Conservation (phyloP, 2,329 filamentous ascomycete species). For the Coniochaeta ligniaria region DNA sequence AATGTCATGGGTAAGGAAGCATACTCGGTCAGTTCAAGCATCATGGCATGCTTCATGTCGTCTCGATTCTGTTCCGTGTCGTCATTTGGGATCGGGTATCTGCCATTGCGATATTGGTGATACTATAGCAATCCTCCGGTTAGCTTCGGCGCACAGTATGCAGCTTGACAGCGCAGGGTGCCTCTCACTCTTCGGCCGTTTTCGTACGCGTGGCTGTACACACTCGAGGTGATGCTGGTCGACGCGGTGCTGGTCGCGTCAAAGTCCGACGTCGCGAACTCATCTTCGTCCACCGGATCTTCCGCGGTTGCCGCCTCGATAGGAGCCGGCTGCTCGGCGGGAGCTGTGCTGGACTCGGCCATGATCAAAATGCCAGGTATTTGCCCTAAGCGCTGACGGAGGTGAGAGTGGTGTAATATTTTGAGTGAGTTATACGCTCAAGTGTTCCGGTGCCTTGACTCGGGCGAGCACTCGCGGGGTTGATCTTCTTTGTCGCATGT, state of each 20-base stretch:
- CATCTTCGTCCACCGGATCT: neutral
- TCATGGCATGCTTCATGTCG: slow-evolving; percentile 35
- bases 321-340: neutral
- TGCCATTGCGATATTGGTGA: neutral
- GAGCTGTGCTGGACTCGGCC: neutral
- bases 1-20: neutral
- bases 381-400: neutral
- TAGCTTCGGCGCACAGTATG: neutral
- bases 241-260: neutral
- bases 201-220: neutral
- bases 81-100: slow-evolving; percentile 41
- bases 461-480: too few species aligned
- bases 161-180: too few species aligned
- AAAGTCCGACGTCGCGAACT: neutral
- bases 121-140: neutral
- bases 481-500: too few species aligned
- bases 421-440: too few species aligned
- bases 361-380: neutral
- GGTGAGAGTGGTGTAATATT: too few species aligned
- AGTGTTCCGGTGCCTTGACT: too few species aligned
- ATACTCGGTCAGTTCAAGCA: slow-evolving; percentile 32
- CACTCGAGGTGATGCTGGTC: neutral
- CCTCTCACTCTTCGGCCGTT: neutral
- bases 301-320: neutral
- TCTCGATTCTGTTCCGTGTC: slow-evolving; percentile 33